These are phyloP conservation scores for Jackrogersella multiformis DNA, from an alignment of 495 filamentous ascomycete species.

Conservation along the genomic window DNA sequence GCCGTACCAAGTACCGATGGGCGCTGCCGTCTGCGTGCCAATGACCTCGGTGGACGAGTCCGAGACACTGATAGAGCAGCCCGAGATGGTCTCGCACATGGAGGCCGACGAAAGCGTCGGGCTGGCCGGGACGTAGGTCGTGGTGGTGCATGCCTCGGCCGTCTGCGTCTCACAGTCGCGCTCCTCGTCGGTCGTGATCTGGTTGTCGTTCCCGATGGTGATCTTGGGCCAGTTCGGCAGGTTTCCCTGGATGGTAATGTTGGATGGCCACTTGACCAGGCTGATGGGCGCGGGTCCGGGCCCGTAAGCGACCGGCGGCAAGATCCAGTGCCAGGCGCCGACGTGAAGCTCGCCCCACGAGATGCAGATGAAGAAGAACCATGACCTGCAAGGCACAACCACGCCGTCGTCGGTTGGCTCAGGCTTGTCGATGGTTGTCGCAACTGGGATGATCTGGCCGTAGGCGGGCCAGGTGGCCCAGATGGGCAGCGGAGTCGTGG, in stretches of 20 bases:
- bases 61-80: background rate
- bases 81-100: background rate
- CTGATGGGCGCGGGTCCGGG: background rate
- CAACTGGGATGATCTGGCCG: background rate
- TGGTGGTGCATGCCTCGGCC: background rate
- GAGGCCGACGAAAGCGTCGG: background rate
- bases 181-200: background rate
- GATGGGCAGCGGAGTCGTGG: background rate
- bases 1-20: background rate
- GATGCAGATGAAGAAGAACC: slow-evolving; percentile 3
- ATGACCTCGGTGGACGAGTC: background rate
- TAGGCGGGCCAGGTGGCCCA: background rate
- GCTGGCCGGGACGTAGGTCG: background rate
- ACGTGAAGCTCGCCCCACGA: background rate
- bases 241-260: background rate
- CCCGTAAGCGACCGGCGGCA: background rate
- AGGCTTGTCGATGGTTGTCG: background rate
- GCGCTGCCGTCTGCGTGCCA: background rate
- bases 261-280: background rate
- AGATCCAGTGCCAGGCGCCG: background rate
- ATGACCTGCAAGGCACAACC: background rate
- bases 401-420: background rate
- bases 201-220: background rate
- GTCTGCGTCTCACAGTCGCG: background rate
- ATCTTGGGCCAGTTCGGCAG: background rate